These are phyloP conservation scores for Sextonia rubra DNA, from an alignment of 164 flowering plant genomes.

Conservation along the genomic window DNA sequence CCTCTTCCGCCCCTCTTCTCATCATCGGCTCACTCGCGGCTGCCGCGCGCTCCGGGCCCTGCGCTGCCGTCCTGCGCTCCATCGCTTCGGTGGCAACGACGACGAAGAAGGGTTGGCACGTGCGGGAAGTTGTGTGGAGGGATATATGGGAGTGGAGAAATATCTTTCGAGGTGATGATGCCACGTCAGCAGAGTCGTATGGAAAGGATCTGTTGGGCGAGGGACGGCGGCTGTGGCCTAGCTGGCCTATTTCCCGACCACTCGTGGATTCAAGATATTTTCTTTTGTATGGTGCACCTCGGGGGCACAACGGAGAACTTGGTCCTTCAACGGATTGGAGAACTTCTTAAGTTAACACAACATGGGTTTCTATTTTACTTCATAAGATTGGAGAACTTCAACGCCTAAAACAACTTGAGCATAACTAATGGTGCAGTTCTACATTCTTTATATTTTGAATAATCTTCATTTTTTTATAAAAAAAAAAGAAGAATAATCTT, in stretches of 20 bases:
- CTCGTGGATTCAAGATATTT: conserved; percentile 3
- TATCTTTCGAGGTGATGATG: conserved; percentile 8
- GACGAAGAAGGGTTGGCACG: conserved; percentile 1
- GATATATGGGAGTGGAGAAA: conserved; percentile 10
- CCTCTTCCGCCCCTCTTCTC: background rate
- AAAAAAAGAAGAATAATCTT: no score
- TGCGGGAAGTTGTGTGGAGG: conserved; percentile 6
- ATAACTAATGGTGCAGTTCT: no score
- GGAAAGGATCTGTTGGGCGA: background rate
- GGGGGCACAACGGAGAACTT: no score
- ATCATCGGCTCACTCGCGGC: background rate
- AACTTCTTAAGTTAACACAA: no score
- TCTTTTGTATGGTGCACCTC: background rate
- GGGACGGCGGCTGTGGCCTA: conserved; percentile 1
- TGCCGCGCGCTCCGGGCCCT: background rate
- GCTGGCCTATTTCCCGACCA: conserved; percentile 10
- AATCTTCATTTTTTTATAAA: no score
- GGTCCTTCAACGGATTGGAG: no score
- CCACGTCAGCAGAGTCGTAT: conserved; percentile 22
- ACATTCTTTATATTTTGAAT: no score
- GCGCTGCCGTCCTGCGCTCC: conserved; percentile 8
- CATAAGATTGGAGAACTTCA: no score
- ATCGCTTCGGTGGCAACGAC: background rate
- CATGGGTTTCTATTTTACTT: no score
- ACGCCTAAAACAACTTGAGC: no score